These are phyloP conservation scores for Aspergillus diversus DNA, from an alignment of 495 filamentous ascomycete genomes.

Conservation along the genomic window DNA sequence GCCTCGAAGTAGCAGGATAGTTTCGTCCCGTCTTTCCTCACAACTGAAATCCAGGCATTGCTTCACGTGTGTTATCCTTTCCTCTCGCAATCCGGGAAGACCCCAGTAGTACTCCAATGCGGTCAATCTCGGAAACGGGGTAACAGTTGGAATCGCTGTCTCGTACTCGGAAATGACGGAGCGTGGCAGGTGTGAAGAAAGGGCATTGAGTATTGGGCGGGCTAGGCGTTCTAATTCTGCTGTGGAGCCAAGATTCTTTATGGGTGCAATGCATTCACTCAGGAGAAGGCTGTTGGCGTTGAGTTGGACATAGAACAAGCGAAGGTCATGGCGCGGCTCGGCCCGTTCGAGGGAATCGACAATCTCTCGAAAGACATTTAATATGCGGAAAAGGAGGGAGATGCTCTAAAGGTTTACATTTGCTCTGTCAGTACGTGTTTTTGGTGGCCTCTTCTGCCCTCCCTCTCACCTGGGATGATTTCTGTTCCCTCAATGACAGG, in stretches of 20 bases:
- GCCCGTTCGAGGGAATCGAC: constrained; percentile 4
- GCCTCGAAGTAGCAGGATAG: constrained; percentile 9
- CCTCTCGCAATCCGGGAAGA: neutral
- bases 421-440: no score
- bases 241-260: constrained; percentile 4
- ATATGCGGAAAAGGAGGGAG: constrained; percentile 1
- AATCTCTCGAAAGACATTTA: constrained; percentile 11
- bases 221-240: constrained; percentile 1
- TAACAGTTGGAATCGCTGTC: neutral
- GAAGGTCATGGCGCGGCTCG: constrained; percentile 6
- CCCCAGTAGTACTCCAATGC: constrained; percentile 14
- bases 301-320: constrained; percentile 11
- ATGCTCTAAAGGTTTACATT: neutral
- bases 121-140: constrained; percentile 1
- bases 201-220: neutral
- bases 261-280: constrained; percentile 4
- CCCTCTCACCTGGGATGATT: no score
- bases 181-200: constrained; percentile 3
- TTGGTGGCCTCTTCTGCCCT: no score
- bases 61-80: neutral
- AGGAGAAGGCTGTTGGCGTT: constrained; percentile 12
- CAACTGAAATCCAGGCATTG: constrained; percentile 13
- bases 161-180: constrained; percentile 6
- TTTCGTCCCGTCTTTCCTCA: constrained; percentile 8
- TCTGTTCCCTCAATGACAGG: no score